phyloP scores from a whole-genome alignment of 257 asterid genomes.

The Echium plantagineum region DNA sequence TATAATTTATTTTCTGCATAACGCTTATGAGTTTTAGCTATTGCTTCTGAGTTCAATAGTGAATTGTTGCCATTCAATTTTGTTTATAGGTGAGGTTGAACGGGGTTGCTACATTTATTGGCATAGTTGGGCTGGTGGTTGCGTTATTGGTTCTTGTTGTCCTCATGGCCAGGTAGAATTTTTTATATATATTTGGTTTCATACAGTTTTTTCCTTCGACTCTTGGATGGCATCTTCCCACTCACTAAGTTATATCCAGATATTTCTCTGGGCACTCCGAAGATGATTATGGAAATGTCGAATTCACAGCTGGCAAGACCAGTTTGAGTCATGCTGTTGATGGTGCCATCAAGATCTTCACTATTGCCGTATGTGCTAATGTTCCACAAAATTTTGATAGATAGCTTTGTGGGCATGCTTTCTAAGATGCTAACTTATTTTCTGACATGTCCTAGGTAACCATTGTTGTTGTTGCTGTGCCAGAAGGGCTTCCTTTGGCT shows the following conservation, averaged over 20 bases:
- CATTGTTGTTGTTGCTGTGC: constrained; percentile 94
- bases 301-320: constrained; percentile 59
- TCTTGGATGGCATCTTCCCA: background rate
- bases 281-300: constrained; percentile 41
- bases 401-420: background rate
- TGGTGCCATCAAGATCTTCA: constrained; percentile 69
- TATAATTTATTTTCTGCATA: background rate
- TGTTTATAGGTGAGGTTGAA: constrained; percentile 65
- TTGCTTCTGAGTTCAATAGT: no score
- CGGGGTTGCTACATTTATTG: constrained; percentile 95
- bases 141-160: constrained; percentile 60
- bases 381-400: background rate
- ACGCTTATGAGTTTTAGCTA: background rate
- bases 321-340: constrained; percentile 54
- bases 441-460: constrained; percentile 47
- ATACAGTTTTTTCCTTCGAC: constrained; percentile 6
- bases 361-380: constrained; percentile 71
- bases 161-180: constrained; percentile 57
- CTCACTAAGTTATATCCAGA: constrained; percentile 25
- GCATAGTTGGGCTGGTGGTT: constrained; percentile 75
- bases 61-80: background rate
- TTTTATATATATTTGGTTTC: background rate
- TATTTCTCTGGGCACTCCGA: constrained; percentile 70
- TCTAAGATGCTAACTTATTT: constrained; percentile 1
- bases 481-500: constrained; percentile 97